phyloP scores from a whole-genome alignment of 805 yeast genomes.

The Tetrapisispora pingtungensis region DNA sequence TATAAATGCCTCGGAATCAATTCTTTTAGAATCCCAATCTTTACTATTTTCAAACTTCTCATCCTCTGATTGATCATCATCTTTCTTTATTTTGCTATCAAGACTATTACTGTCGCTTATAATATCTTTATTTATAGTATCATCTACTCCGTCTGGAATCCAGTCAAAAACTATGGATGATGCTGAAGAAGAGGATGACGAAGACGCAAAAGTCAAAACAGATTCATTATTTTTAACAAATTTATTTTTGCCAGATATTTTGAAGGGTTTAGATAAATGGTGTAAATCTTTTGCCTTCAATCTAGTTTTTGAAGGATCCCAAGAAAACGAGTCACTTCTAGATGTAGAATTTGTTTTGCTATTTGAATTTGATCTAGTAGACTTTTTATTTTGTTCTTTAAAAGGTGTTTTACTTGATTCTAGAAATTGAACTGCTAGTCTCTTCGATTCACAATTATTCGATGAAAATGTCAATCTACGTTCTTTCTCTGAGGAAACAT shows the following conservation, averaged over 20 bases:
- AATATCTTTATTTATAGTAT: neutral
- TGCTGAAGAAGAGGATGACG: slow-evolving; percentile 7
- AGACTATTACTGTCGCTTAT: no score
- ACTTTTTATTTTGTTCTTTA: slow-evolving; percentile 3
- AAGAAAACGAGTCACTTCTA: neutral
- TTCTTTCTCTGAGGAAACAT: neutral
- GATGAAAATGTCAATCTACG: neutral
- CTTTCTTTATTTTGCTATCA: no score
- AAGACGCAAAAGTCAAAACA: neutral
- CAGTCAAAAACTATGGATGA: neutral
- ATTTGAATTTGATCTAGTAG: no score
- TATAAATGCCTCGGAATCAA: neutral
- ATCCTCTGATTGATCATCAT: neutral
- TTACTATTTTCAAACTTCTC: neutral
- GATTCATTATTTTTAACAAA: neutral
- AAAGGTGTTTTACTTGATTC: slow-evolving; percentile 16
- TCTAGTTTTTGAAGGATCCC: neutral
- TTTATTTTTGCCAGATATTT: neutral
- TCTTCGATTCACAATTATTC: slow-evolving; percentile 13
- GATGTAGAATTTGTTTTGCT: no score
- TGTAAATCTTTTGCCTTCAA: neutral
- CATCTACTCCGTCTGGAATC: neutral
- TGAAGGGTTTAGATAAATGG: neutral
- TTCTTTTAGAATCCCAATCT: neutral
- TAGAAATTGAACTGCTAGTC: slow-evolving; percentile 22